A percentile compares a stretch with the other conserved stretches of the same genome.
These are phyloP conservation scores for Lentinus tigrinus DNA, from an alignment of 768 basidiomycete genomes.

Conservation along the genomic window DNA sequence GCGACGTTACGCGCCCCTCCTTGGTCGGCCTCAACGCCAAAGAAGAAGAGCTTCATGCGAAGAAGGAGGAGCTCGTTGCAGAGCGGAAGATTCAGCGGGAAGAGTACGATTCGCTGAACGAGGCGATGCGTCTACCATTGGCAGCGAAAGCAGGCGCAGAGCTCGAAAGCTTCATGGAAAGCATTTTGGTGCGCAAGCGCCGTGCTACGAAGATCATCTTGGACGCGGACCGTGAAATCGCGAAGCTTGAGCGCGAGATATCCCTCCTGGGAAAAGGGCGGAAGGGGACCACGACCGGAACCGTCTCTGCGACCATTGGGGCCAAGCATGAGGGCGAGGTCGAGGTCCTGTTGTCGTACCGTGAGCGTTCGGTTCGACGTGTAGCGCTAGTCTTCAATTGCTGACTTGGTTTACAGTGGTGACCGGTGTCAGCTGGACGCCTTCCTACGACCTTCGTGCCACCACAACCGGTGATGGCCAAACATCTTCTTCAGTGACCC, in stretches of 20 bases:
- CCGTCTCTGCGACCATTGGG: constrained; percentile 1
- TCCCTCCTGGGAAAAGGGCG: background rate
- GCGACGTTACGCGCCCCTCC: constrained; percentile 24
- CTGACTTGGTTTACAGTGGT: constrained; percentile 40
- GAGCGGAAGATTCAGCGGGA: constrained; percentile 40
- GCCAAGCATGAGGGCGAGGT: constrained; percentile 17
- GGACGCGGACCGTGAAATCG: constrained; percentile 41
- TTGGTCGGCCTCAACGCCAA: constrained; percentile 35
- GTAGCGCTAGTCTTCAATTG: too few relatives aligned
- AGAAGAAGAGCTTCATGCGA: constrained; percentile 28
- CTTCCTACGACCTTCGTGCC: constrained; percentile 61
- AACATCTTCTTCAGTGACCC: constrained; percentile 41
- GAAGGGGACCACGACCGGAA: constrained; percentile 4
- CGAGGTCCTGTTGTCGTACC: constrained; percentile 51
- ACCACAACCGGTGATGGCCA: constrained; percentile 39
- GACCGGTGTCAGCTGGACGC: constrained; percentile 47
- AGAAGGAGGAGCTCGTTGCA: constrained; percentile 36
- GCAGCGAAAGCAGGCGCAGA: constrained; percentile 30
- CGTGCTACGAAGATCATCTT: constrained; percentile 35
- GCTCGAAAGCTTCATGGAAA: constrained; percentile 37
- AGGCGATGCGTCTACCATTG: constrained; percentile 47
- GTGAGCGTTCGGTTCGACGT: background rate
- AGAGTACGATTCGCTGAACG: constrained; percentile 41
- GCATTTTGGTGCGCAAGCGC: constrained; percentile 38
- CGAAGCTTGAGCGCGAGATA: constrained; percentile 20